phyloP scores from a whole-genome alignment of 768 basidiomycete genomes.

The Macrolepiota fuliginosa region DNA sequence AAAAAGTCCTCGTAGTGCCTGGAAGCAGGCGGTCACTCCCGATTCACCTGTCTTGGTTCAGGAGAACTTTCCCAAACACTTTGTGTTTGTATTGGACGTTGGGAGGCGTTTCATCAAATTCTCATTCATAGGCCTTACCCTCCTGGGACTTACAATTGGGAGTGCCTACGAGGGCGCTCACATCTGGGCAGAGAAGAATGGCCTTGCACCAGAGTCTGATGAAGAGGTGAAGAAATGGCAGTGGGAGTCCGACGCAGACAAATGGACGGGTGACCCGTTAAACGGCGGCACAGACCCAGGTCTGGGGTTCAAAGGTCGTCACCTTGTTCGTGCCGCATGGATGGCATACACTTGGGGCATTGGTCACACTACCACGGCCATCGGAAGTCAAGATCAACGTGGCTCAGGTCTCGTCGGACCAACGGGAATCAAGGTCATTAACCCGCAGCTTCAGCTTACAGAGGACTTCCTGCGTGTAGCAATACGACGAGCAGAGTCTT shows the following conservation, averaged over 20 bases:
- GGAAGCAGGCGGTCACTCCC: slow-evolving; percentile 5
- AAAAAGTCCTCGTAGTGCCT: background rate
- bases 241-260: slow-evolving; percentile 62
- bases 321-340: slow-evolving; percentile 69
- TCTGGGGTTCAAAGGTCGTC: slow-evolving; percentile 59
- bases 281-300: slow-evolving; percentile 70
- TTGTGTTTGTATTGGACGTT: slow-evolving; percentile 38
- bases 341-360: slow-evolving; percentile 66
- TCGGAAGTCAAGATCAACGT: slow-evolving; percentile 34
- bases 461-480: slow-evolving; percentile 53
- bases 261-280: slow-evolving; percentile 54
- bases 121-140: slow-evolving; percentile 42
- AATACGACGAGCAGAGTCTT: slow-evolving; percentile 39
- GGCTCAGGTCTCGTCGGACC: slow-evolving; percentile 28
- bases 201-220: slow-evolving; percentile 45
- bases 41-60: slow-evolving; percentile 16
- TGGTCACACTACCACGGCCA: slow-evolving; percentile 35
- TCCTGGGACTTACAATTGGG: slow-evolving; percentile 41
- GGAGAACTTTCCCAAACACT: slow-evolving; percentile 27
- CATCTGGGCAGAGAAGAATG: slow-evolving; percentile 61
- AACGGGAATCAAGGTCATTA: slow-evolving; percentile 42
- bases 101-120: slow-evolving; percentile 48
- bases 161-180: slow-evolving; percentile 57
- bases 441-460: slow-evolving; percentile 53
- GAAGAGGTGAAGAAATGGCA: slow-evolving; percentile 57